phyloP scores from a whole-genome alignment of 2,329 filamentous ascomycete genomes.

The Sclerotiophoma versabilis region DNA sequence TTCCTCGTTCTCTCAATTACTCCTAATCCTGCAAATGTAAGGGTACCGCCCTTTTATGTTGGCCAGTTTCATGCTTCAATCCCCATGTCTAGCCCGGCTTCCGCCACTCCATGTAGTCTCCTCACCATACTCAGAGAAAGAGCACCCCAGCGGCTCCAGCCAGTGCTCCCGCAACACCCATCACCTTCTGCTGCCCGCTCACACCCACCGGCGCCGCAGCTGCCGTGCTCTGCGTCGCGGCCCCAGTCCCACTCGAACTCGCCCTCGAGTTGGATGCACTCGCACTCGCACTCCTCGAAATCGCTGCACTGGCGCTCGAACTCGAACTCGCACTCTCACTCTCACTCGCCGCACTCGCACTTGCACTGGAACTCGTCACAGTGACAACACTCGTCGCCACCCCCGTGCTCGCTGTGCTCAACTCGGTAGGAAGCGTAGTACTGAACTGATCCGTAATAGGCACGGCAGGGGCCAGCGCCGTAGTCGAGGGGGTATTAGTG shows the following conservation, averaged over 20 bases:
- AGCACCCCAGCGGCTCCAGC: slow-evolving; percentile 29
- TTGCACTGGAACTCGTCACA: slow-evolving; percentile 1
- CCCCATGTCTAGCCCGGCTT: no score
- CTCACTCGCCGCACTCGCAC: not conserved
- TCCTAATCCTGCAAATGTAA: no score
- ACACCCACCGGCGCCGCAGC: slow-evolving; percentile 13
- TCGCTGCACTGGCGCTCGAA: not conserved
- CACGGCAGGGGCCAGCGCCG: not conserved
- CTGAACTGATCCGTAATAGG: slow-evolving; percentile 2
- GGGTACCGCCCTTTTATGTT: no score
- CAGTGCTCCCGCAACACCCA: slow-evolving; percentile 26
- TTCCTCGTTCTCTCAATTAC: no score
- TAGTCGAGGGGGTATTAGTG: not conserved
- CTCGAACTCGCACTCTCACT: slow-evolving; percentile 2
- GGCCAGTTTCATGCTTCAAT: no score
- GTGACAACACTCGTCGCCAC: not conserved
- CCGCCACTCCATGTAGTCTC: no score
- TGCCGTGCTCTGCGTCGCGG: slow-evolving; percentile 9
- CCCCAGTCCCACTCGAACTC: slow-evolving; percentile 1
- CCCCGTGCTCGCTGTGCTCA: not conserved
- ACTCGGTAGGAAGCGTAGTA: slow-evolving; percentile 5
- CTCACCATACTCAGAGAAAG: slow-evolving; percentile 25
- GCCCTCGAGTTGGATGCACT: slow-evolving; percentile 2
- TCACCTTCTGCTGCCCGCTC: slow-evolving; percentile 11
- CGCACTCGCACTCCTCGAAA: slow-evolving; percentile 1